Base-by-base conservation (phyloP, 2,329 filamentous ascomycete species). In the Colletotrichum sp. region DNA sequence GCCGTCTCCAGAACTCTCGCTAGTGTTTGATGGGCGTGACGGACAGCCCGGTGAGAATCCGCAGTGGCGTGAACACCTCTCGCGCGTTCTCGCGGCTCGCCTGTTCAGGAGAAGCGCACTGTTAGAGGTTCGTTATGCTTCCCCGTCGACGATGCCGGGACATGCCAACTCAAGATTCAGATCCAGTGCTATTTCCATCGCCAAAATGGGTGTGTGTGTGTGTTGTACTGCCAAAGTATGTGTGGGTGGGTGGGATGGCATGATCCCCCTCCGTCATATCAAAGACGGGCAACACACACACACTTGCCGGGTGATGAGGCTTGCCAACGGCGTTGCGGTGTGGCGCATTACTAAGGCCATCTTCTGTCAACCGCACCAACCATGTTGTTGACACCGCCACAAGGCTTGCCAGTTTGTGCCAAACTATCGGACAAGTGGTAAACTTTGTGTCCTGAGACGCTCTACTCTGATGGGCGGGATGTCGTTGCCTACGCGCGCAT, bases 21-120 rank as follows among this genome's bases (percentile, higher is more conserved):
- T 68, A 68, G 69, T 64, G 39, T 65, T 60, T 64, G 64, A 68
- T 64, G 36, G 70, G 28, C 64, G 55, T 55, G 36, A 68, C 57
- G 55, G 48, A 30, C 63, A 68, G 59, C 73, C 70, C n/a, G 73
- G 73, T 75, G 73, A 73, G 44, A 73, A 75, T 73, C 70, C 57
- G n/a, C 22, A 75, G 63, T 52, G 57, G 44, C 64, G 59, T 72
- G 36, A 28, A 75, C 22, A 55, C 48, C 22, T 72, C 63, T 24
- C 26, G 44, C 24, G 24, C 24, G 24, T 59, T 24, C n/a, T 26
- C 39, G 39, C 32, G 15, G 24, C 52, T 28, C 28, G 36, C 72
- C 60, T 28, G 39, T 44, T 55, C 52, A 34, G 63, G 15, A 68
- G 55, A 60, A 48, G 63, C 39, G 68, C 68, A 55, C 36, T 68